A percentile compares a stretch with the other conserved stretches of the same genome.
Evolutionary conservation across 805 yeast genomes (phyloP).

Genomic region (Candida ulmi): DNA sequence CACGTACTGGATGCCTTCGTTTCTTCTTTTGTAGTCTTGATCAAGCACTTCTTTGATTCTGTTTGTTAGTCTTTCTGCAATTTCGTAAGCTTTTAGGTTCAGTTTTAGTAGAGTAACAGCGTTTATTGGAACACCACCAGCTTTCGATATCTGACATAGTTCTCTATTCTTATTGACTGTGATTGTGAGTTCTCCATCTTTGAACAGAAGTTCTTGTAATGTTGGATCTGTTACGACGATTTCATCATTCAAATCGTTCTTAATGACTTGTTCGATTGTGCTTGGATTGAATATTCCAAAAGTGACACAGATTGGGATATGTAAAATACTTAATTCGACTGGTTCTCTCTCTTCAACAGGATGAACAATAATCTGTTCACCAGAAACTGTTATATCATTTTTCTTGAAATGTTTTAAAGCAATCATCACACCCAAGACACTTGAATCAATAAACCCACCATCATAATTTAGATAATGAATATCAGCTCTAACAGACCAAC

Average conservation of each 20-base stretch:
- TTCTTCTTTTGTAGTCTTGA: slow-evolving; percentile 17
- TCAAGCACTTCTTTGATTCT: slow-evolving; percentile 48
- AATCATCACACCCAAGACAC: slow-evolving; percentile 85
- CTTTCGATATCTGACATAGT: slow-evolving; percentile 81
- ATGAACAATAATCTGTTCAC: slow-evolving; percentile 62
- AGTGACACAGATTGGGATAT: slow-evolving; percentile 85
- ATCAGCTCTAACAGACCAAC: slow-evolving; percentile 90
- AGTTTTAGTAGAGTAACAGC: slow-evolving; percentile 64
- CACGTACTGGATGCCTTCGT: slow-evolving; percentile 19
- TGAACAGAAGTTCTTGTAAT: slow-evolving; percentile 65
- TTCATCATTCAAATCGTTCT: slow-evolving; percentile 57
- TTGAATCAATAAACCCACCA: slow-evolving; percentile 88
- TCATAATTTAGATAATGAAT: slow-evolving; percentile 85
- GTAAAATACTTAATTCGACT: slow-evolving; percentile 77
- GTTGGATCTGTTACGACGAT: slow-evolving; percentile 71
- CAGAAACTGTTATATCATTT: slow-evolving; percentile 75
- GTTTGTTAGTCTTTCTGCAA: slow-evolving; percentile 61
- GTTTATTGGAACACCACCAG: slow-evolving; percentile 85
- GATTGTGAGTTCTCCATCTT: slow-evolving; percentile 77
- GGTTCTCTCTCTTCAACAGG: slow-evolving; percentile 78
- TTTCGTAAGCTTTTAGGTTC: slow-evolving; percentile 55
- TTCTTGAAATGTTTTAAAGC: slow-evolving; percentile 77
- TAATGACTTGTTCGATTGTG: slow-evolving; percentile 61
- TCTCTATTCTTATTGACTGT: slow-evolving; percentile 89
- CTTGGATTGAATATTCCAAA: slow-evolving; percentile 77